Evolutionary conservation across 192 early-diverging fungal species (phyloP).

Genomic region (Backusella macrospora): DNA sequence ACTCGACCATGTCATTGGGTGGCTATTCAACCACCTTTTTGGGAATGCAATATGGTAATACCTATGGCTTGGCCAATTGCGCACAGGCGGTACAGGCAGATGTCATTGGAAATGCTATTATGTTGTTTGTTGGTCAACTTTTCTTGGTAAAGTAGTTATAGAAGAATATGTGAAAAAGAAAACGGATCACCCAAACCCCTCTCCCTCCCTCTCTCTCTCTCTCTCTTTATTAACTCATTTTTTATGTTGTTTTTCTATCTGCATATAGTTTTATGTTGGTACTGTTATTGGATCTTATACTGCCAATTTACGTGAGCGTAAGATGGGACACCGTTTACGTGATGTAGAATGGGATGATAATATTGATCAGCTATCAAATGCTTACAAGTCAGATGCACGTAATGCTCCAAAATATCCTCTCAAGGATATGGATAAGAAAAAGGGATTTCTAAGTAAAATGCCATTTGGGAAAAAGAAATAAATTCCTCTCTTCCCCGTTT

Average conservation of each 20-base stretch:
- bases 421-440: slow-evolving; percentile 19
- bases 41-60: slow-evolving; percentile 33
- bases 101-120: slow-evolving; percentile 28
- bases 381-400: slow-evolving; percentile 26
- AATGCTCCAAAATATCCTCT: slow-evolving; percentile 31
- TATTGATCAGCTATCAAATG: slow-evolving; percentile 21
- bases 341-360: slow-evolving; percentile 38
- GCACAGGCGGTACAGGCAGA: slow-evolving; percentile 35
- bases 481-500: background rate
- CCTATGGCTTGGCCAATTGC: slow-evolving; percentile 36
- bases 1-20: slow-evolving; percentile 10
- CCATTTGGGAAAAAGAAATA: slow-evolving; percentile 2
- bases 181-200: too few relatives aligned
- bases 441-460: slow-evolving; percentile 10
- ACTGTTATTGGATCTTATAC: slow-evolving; percentile 25
- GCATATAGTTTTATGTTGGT: slow-evolving; percentile 30
- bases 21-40: slow-evolving; percentile 27
- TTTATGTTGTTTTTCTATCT: too few relatives aligned
- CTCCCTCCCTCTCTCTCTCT: too few relatives aligned
- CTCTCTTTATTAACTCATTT: too few relatives aligned
- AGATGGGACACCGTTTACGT: slow-evolving; percentile 32
- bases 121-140: slow-evolving; percentile 29
- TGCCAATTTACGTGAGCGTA: slow-evolving; percentile 25
- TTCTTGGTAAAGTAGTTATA: slow-evolving; percentile 30
- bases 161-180: too few relatives aligned